Percentiles rank a stretch among this genome's conserved stretches.
phyloP scores from a whole-genome alignment of 2,329 filamentous ascomycete species.

The Nannizzia gypsea region DNA sequence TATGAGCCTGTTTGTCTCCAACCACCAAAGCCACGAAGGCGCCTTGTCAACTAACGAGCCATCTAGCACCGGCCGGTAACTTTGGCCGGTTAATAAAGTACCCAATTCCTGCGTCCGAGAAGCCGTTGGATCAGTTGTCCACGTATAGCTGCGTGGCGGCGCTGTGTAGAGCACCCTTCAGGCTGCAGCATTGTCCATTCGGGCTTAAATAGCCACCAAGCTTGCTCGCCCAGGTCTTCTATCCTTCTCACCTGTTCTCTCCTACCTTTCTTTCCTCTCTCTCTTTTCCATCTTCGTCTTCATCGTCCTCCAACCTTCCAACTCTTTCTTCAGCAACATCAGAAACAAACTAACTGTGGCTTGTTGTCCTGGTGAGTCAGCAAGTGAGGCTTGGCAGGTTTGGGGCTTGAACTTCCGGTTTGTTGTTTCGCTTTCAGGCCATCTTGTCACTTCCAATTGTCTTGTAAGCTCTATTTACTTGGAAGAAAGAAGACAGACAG shows the following conservation, averaged over 20 bases:
- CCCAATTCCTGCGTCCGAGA: no score
- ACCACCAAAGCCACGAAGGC: no score
- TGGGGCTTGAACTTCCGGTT: neutral
- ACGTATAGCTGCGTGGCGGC: neutral
- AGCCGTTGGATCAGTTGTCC: neutral
- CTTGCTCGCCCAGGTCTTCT: neutral
- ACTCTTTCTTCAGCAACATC: no score
- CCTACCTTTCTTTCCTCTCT: no score
- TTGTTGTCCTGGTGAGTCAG: slow-evolving; percentile 1
- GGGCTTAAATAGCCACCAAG: neutral
- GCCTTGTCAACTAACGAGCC: no score
- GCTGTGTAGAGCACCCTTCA: neutral
- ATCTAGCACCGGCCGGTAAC: no score
- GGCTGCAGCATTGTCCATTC: neutral
- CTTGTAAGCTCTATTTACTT: no score
- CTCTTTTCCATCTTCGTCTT: no score
- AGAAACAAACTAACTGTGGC: neutral
- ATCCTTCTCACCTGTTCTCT: no score
- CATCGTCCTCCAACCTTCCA: neutral
- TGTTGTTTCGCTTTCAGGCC: neutral
- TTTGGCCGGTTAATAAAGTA: no score
- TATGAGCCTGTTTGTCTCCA: neutral
- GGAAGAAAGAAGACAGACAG: no score
- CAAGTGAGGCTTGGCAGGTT: neutral
- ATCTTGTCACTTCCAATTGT: neutral